Evolutionary conservation across 1,284 basidiomycete species (phyloP), one percentile per base, ranked within the genome.

Genomic region (Boletus hoseneyae): DNA sequence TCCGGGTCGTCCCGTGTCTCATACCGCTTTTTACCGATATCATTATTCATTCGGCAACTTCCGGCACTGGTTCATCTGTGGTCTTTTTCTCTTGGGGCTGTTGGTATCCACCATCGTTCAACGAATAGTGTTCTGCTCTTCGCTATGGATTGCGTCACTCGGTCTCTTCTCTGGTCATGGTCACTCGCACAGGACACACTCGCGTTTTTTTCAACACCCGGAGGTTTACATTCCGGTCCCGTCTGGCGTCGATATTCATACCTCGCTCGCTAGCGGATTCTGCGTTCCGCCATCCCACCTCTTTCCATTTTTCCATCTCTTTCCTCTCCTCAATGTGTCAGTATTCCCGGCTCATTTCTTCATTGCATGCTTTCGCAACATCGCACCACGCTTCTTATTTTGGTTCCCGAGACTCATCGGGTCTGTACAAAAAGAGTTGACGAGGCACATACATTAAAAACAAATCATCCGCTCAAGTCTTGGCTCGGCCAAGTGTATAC

Each of bases 171-270:
- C 58, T 57, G 70, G 67, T 69, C 54, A 60, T 48, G 67, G 70
- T 70, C 57, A 48, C 62, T 71, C 72, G 73, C 57, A 64, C 60
- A 71, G 73, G 74, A 76, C 70, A 72, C 65, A 63, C 60, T 61
- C 66, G 52, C 64, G 47, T 55, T 55, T 57, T 54, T 56, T 51
- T 19, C 27, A 44, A 23, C 16, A n/a, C 45, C 57, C 52, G 56
- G 57, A 63, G 56, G 18, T 16, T 58, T 60, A 57, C 56, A 57
- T 65, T 63, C 63, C 64, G 71, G 66, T 61, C 35, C 55, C 63
- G 61, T 48, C 48, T 63, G 61, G 59, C 68, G 59, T 65, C 70
- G 71, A 69, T 70, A 76, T 77, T 77, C 71, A 76, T 76, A 69
- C 71, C 71, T 75, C 73, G 68, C 61, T 65, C 54, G 68, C 60